These are phyloP conservation scores for Pseudozyma hubeiensis DNA, from an alignment of 1,284 basidiomycete genomes.

Conservation along the genomic window DNA sequence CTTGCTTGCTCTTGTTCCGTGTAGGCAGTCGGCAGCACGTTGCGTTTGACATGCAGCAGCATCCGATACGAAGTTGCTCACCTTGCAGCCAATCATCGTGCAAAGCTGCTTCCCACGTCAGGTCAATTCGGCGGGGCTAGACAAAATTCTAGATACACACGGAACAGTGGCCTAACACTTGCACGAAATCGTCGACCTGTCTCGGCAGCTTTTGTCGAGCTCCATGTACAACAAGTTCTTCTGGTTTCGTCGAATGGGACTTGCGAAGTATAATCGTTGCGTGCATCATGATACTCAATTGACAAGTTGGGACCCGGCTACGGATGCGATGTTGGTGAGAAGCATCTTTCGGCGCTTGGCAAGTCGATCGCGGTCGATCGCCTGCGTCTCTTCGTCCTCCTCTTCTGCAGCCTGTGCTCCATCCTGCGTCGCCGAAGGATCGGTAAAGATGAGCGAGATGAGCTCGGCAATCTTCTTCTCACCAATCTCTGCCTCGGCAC, in stretches of 20 bases:
- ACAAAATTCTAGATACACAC: no score
- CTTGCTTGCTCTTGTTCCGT: not conserved
- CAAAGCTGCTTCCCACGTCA: not conserved
- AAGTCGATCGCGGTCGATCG: constrained; percentile 23
- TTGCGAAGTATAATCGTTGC: no score
- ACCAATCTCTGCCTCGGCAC: constrained; percentile 65
- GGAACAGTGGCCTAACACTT: no score
- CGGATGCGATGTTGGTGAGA: constrained; percentile 43
- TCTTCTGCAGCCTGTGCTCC: constrained; percentile 16
- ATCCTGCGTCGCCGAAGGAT: constrained; percentile 24
- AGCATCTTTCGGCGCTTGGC: constrained; percentile 32
- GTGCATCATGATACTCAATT: not conserved
- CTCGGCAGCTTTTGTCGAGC: no score
- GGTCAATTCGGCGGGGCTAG: no score
- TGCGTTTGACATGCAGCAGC: not conserved
- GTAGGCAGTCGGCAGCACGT: not conserved
- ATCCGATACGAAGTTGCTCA: not conserved
- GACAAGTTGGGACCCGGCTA: constrained; percentile 48
- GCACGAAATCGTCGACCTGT: no score
- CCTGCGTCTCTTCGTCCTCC: constrained; percentile 35
- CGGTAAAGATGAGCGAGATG: constrained; percentile 54
- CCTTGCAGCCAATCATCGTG: not conserved
- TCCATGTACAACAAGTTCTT: no score
- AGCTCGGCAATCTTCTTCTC: constrained; percentile 63
- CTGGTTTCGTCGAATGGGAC: no score